Evolutionary conservation across 2,329 filamentous ascomycete genomes (phyloP), one percentile per base, ranked within the genome.

Genomic region (Colletotrichum chlorophyti): DNA sequence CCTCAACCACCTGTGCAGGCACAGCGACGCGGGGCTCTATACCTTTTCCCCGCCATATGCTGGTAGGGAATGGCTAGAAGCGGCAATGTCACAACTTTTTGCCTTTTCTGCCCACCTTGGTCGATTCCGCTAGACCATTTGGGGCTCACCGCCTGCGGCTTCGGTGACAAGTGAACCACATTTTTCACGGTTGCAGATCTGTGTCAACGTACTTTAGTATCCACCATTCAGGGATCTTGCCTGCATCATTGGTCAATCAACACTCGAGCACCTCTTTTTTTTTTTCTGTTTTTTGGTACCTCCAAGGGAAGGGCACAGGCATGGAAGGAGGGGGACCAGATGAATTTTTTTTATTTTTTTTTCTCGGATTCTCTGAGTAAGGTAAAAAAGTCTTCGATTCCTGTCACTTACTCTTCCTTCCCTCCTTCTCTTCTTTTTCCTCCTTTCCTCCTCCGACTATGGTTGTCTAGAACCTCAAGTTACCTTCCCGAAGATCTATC

Each of bases 401-500:
- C 40, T 48, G 43, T 48, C 47, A 42, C 31, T 42, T 50, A 11
- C 40, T 48, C 38, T 41, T 24, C 37, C 40, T 27, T 42, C 38
- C 41, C 15, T 42, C 41, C 27, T 55, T 47, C 53, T 49, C 45
- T 58, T n/a, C 53, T 61, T 48, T 58, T 53, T 42, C 50, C 48
- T 54, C 50, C 58, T 42, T 53, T 53, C 52, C 47, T 62, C 43
- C 47, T 60, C 34, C 53, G 54, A 60, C 57, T 31, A 63, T 63
- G 61, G 52, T 54, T 46, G 38, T 52, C 46, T 63, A 58, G 53
- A 55, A 53, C 29, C 40, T 55, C 47, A 42, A 41, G 41, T 46
- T 38, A 47, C 59, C n/a, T 63, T 61, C 61, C 59, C 61, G 55
- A 60, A 58, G 61, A 63, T 63, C 61, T 62, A 61, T 63, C 58